phyloP scores from a whole-genome alignment of 2,329 filamentous ascomycete genomes.

The Leptosphaerulina australis region DNA sequence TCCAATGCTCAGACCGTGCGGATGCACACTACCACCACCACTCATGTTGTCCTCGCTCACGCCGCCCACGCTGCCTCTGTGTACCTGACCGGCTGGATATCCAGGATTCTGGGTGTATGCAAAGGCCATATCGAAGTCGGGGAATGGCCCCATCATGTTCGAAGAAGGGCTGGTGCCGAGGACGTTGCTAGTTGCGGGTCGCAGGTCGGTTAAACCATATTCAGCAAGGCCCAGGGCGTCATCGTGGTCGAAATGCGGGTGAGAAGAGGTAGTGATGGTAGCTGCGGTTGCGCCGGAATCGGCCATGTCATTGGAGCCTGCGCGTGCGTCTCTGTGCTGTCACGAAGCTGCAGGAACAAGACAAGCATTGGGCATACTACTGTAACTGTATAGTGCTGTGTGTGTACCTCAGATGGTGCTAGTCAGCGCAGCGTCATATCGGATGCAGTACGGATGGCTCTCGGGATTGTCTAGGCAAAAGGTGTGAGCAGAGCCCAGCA shows the following conservation, averaged over 20 bases:
- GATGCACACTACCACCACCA: slow-evolving; percentile 34
- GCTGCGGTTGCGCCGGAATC: slow-evolving; percentile 35
- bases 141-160: slow-evolving; percentile 37
- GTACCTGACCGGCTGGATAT: slow-evolving; percentile 28
- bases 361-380: slow-evolving; percentile 39
- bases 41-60: slow-evolving; percentile 44
- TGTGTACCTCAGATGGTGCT: too few relatives aligned
- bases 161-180: slow-evolving; percentile 26
- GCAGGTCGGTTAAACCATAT: slow-evolving; percentile 42
- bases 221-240: slow-evolving; percentile 45
- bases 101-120: slow-evolving; percentile 27
- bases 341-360: slow-evolving; percentile 17
- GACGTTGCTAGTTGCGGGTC: slow-evolving; percentile 23
- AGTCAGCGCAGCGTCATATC: slow-evolving; percentile 12
- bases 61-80: slow-evolving; percentile 40
- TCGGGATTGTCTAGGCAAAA: slow-evolving; percentile 1
- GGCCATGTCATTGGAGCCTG: slow-evolving; percentile 36
- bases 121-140: slow-evolving; percentile 43
- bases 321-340: slow-evolving; percentile 30
- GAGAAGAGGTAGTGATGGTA: slow-evolving; percentile 39
- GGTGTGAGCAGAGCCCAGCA: slow-evolving; percentile 3
- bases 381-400: background rate
- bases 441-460: slow-evolving; percentile 1
- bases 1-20: slow-evolving; percentile 41
- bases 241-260: slow-evolving; percentile 40